A percentile compares a stretch with the other conserved stretches of the same genome.
Conservation (phyloP, 495 filamentous ascomycete species). For the Neurospora sp. region DNA sequence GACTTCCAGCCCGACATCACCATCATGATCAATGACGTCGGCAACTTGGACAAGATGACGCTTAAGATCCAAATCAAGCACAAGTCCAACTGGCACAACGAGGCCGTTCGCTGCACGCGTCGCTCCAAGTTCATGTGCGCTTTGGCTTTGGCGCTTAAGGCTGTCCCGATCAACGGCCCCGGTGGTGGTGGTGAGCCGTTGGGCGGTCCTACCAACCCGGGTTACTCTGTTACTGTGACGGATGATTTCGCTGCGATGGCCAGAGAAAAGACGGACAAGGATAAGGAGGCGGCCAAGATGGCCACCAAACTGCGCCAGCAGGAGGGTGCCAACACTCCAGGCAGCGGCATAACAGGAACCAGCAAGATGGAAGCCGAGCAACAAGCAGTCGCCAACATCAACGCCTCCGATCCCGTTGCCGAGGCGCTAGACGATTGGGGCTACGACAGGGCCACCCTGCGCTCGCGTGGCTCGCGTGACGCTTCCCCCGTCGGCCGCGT, state of each 20-base stretch:
- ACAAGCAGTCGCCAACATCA: conserved; percentile 29
- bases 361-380: conserved; percentile 18
- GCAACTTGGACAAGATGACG: conserved; percentile 78
- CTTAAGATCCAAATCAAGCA: conserved; percentile 77
- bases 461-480: conserved; percentile 17
- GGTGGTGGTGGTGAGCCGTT: conserved; percentile 59
- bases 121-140: conserved; percentile 97
- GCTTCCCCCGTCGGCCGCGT: conserved; percentile 21
- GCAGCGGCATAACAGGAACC: background rate
- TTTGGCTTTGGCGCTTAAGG: conserved; percentile 72
- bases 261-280: conserved; percentile 46
- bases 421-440: conserved; percentile 33
- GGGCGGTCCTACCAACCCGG: conserved; percentile 58
- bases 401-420: conserved; percentile 22
- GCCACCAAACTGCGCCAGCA: conserved; percentile 23
- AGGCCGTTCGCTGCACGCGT: conserved; percentile 67
- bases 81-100: conserved; percentile 96
- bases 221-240: conserved; percentile 61
- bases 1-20: conserved; percentile 84
- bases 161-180: conserved; percentile 76
- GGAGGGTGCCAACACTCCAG: background rate
- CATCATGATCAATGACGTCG: conserved; percentile 67
- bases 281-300: conserved; percentile 54
- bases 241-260: conserved; percentile 51
- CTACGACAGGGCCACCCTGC: conserved; percentile 25